Percentiles rank a stretch among this genome's conserved stretches.
phyloP scores from a whole-genome alignment of 352 stramenopile genomes.

The Plasmopara muralis region DNA sequence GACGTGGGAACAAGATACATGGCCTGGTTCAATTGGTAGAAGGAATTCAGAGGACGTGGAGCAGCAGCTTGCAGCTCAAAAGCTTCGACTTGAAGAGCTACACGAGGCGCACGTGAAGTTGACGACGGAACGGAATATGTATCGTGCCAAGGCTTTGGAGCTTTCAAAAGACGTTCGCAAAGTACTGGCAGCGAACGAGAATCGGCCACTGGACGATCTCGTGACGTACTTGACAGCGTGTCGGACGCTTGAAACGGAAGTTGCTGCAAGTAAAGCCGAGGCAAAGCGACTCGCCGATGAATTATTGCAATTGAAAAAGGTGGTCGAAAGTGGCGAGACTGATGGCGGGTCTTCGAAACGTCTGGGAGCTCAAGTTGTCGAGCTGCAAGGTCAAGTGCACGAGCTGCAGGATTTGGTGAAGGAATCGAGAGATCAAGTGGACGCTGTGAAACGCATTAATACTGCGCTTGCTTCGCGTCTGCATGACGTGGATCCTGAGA shows the following conservation, averaged over 20 bases:
- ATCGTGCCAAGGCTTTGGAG: slow-evolving; percentile 41
- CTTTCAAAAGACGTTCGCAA: slow-evolving; percentile 55
- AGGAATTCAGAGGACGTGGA: slow-evolving; percentile 39
- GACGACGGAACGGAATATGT: slow-evolving; percentile 52
- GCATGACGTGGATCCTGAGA: slow-evolving; percentile 44
- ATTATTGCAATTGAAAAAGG: slow-evolving; percentile 50
- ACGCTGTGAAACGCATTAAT: slow-evolving; percentile 73
- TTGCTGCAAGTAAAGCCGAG: slow-evolving; percentile 48
- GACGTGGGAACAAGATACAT: slow-evolving; percentile 19
- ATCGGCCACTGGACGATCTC: slow-evolving; percentile 48
- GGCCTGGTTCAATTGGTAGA: slow-evolving; percentile 29
- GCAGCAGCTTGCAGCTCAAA: slow-evolving; percentile 26
- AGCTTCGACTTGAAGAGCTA: slow-evolving; percentile 23
- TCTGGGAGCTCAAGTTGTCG: slow-evolving; percentile 52
- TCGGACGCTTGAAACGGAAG: slow-evolving; percentile 42
- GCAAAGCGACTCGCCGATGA: slow-evolving; percentile 48
- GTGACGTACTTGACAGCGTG: slow-evolving; percentile 50
- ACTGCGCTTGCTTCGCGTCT: slow-evolving; percentile 59
- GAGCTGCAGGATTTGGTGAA: slow-evolving; percentile 67
- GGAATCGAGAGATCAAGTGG: slow-evolving; percentile 61
- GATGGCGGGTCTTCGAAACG: slow-evolving; percentile 47
- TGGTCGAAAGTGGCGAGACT: slow-evolving; percentile 59
- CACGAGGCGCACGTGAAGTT: slow-evolving; percentile 33
- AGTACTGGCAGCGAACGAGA: slow-evolving; percentile 44
- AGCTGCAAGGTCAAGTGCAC: slow-evolving; percentile 65